Conservation (phyloP, 129 eudicot species). For the Glebionis coronaria region DNA sequence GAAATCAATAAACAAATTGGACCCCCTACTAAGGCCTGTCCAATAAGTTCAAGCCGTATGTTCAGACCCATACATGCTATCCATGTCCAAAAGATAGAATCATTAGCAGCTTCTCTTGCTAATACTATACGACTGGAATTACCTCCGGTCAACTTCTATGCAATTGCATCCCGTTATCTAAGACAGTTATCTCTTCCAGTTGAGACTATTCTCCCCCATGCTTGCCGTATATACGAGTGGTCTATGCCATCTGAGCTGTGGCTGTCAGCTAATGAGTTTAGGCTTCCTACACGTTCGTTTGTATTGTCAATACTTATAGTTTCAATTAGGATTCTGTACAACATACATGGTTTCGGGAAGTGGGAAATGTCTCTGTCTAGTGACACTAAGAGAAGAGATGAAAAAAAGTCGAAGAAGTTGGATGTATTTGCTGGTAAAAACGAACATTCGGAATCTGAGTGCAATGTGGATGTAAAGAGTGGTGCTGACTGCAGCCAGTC, state of each 20-base stretch:
- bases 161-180: conserved; percentile 71
- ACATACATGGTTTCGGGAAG: conserved; percentile 73
- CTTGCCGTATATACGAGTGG: conserved; percentile 69
- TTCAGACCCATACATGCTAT: conserved; percentile 50
- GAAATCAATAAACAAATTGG: conserved; percentile 63
- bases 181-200: conserved; percentile 55
- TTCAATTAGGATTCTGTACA: conserved; percentile 56
- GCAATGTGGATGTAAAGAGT: too few relatives aligned
- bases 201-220: conserved; percentile 54
- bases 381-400: conserved; percentile 22
- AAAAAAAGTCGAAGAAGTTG: conserved; percentile 15
- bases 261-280: conserved; percentile 57
- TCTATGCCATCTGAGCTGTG: conserved; percentile 75
- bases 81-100: conserved; percentile 59
- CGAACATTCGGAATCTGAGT: too few relatives aligned
- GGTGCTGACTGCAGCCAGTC: too few relatives aligned
- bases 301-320: conserved; percentile 75
- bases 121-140: conserved; percentile 46
- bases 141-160: conserved; percentile 76
- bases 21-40: conserved; percentile 45
- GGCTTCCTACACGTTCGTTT: conserved; percentile 71
- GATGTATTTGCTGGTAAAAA: conserved; percentile 19
- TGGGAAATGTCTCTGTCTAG: conserved; percentile 59
- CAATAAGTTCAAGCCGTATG: conserved; percentile 58
- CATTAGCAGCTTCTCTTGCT: conserved; percentile 66